A percentile compares a stretch with the other conserved stretches of the same genome.
phyloP scores from a whole-genome alignment of 2,329 filamentous ascomycete genomes.

The Cercospora sp. region DNA sequence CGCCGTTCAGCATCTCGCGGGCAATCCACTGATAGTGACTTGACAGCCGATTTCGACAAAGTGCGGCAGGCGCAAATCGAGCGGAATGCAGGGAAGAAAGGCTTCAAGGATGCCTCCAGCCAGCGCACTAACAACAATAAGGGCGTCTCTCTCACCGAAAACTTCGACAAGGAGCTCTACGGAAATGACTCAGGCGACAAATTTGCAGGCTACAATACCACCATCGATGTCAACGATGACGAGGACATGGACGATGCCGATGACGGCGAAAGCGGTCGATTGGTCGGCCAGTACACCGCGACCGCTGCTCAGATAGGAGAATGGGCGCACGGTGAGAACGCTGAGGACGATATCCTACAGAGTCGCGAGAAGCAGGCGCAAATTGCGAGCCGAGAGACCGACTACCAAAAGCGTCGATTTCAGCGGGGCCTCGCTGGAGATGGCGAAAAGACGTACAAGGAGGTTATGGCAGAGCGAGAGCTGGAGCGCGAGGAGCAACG shows the following conservation, averaged over 20 bases:
- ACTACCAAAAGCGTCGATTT: conserved; percentile 95
- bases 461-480: conserved; percentile 87
- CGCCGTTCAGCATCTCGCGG: neutral
- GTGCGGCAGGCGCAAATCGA: conserved; percentile 88
- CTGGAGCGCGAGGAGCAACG: conserved; percentile 91
- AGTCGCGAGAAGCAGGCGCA: conserved; percentile 85
- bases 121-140: conserved; percentile 78
- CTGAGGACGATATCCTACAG: conserved; percentile 87
- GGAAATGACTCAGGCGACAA: conserved; percentile 72
- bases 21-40: neutral
- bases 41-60: conserved; percentile 73
- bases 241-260: conserved; percentile 72
- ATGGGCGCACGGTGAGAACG: conserved; percentile 83
- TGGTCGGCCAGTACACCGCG: conserved; percentile 95
- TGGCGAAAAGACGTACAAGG: conserved; percentile 76
- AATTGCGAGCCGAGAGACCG: conserved; percentile 89
- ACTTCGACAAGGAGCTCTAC: conserved; percentile 86
- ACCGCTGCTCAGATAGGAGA: conserved; percentile 90
- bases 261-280: conserved; percentile 62
- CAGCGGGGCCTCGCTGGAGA: conserved; percentile 76
- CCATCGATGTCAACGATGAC: conserved; percentile 75
- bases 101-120: conserved; percentile 73
- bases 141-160: conserved; percentile 88
- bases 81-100: conserved; percentile 83
- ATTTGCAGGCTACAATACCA: conserved; percentile 87